Conservation (phyloP, 352 stramenopile species). For the Phytophthora citricola region DNA sequence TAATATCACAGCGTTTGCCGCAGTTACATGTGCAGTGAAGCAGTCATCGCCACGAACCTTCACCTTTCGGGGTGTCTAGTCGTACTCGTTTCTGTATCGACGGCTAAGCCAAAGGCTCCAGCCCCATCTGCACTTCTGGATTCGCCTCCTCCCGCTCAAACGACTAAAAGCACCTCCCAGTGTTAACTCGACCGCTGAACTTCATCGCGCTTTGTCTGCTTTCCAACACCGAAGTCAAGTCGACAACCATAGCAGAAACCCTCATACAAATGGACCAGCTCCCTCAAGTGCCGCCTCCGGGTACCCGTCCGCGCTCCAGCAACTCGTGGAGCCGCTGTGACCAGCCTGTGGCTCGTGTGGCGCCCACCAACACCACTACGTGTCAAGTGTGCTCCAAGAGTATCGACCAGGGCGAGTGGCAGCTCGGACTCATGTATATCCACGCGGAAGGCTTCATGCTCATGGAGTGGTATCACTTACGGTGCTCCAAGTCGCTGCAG, state of each 20-base stretch:
- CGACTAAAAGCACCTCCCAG: constrained; percentile 8
- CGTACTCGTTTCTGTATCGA: constrained; percentile 13
- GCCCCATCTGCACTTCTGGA: constrained; percentile 29
- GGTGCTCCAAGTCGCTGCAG: constrained; percentile 60
- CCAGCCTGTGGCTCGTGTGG: constrained; percentile 74
- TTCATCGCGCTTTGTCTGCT: constrained; percentile 8
- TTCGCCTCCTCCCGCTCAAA: constrained; percentile 23
- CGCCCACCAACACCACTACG: constrained; percentile 75
- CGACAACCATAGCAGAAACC: neutral
- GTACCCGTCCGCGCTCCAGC: constrained; percentile 49
- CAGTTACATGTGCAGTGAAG: neutral
- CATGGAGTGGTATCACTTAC: constrained; percentile 87
- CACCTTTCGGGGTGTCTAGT: constrained; percentile 11
- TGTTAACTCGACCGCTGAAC: constrained; percentile 2
- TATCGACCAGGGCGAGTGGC: constrained; percentile 71
- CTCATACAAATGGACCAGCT: constrained; percentile 35
- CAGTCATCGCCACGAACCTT: neutral
- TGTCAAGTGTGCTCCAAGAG: constrained; percentile 74
- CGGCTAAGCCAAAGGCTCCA: constrained; percentile 4
- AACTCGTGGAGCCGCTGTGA: constrained; percentile 82
- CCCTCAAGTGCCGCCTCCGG: constrained; percentile 32
- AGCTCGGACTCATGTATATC: constrained; percentile 87
- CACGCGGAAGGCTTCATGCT: constrained; percentile 89
- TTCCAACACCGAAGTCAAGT: constrained; percentile 4
- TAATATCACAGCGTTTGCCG: constrained; percentile 16